phyloP scores from a whole-genome alignment of 2,329 filamentous ascomycete genomes.

The Salinomyces thailandicus region DNA sequence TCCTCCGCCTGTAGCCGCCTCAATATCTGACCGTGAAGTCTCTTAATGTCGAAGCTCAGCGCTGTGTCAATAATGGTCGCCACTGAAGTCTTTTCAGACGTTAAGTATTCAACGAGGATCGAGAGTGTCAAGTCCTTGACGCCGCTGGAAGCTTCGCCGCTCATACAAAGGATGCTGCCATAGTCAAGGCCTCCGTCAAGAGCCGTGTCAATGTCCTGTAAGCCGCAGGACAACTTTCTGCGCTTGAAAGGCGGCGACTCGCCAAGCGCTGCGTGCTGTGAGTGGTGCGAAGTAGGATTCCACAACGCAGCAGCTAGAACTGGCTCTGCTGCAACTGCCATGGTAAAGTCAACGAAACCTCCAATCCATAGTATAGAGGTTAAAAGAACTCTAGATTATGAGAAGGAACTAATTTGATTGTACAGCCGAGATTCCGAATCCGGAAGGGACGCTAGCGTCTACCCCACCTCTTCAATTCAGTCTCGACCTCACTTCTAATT shows the following conservation, averaged over 20 bases:
- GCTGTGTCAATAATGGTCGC: constrained; percentile 39
- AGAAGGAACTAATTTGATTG: no score
- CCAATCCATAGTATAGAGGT: no score
- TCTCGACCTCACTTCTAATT: no score
- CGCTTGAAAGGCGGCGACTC: constrained; percentile 5
- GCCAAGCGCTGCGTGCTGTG: background rate
- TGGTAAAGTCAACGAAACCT: no score
- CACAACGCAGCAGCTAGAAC: constrained; percentile 15
- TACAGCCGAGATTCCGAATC: no score
- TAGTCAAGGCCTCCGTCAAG: constrained; percentile 30
- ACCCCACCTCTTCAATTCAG: no score
- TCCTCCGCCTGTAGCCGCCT: constrained; percentile 6
- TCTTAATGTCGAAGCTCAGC: constrained; percentile 35
- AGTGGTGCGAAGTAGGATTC: background rate
- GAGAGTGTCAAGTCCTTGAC: constrained; percentile 23
- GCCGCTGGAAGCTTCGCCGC: constrained; percentile 20
- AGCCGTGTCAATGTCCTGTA: constrained; percentile 26
- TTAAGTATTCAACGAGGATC: constrained; percentile 31
- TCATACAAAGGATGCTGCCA: constrained; percentile 28
- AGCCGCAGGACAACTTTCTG: constrained; percentile 16
- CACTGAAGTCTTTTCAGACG: constrained; percentile 16
- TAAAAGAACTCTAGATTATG: no score
- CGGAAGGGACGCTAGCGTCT: no score
- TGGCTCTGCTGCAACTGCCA: constrained; percentile 11
- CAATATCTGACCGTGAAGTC: constrained; percentile 21